Conservation (phyloP, 768 basidiomycete genomes). For the Pleurotus ostreatus region DNA sequence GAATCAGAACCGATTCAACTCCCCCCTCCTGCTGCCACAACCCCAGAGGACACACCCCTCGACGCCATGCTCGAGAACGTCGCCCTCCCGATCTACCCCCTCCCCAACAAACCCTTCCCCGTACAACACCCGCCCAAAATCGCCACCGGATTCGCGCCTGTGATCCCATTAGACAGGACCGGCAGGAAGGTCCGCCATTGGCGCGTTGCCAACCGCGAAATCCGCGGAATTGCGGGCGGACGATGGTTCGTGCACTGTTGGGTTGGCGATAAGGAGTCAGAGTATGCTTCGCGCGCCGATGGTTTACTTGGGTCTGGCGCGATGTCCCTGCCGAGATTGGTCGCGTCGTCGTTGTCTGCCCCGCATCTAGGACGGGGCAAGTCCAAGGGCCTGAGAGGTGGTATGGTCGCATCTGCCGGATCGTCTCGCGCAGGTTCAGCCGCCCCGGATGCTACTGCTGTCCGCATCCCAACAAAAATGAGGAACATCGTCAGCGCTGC, state of each 20-base stretch:
- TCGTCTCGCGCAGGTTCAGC: conserved; percentile 58
- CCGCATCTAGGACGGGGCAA: conserved; percentile 34
- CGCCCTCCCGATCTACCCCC: conserved; percentile 69
- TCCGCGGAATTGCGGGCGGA: conserved; percentile 79
- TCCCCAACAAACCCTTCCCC: conserved; percentile 80
- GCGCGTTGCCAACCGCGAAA: conserved; percentile 71
- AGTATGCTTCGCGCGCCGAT: conserved; percentile 40
- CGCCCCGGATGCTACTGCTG: conserved; percentile 38
- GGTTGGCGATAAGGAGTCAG: conserved; percentile 82
- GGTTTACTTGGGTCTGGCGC: conserved; percentile 7
- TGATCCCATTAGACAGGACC: conserved; percentile 62
- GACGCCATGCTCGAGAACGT: conserved; percentile 55
- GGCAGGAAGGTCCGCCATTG: conserved; percentile 63
- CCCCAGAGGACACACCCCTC: conserved; percentile 44
- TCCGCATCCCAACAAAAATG: conserved; percentile 63
- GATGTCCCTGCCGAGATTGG: not conserved
- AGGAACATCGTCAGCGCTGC: conserved; percentile 53
- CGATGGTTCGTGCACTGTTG: conserved; percentile 78
- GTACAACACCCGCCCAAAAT: conserved; percentile 79
- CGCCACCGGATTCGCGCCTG: conserved; percentile 65
- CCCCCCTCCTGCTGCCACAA: conserved; percentile 18
- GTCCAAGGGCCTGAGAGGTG: conserved; percentile 33
- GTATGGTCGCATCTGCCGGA: conserved; percentile 42
- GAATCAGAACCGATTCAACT: conserved; percentile 8
- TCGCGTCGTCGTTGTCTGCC: conserved; percentile 37